These are phyloP conservation scores for Tricholoma matsutake DNA, from an alignment of 768 basidiomycete species.

Conservation along the genomic window DNA sequence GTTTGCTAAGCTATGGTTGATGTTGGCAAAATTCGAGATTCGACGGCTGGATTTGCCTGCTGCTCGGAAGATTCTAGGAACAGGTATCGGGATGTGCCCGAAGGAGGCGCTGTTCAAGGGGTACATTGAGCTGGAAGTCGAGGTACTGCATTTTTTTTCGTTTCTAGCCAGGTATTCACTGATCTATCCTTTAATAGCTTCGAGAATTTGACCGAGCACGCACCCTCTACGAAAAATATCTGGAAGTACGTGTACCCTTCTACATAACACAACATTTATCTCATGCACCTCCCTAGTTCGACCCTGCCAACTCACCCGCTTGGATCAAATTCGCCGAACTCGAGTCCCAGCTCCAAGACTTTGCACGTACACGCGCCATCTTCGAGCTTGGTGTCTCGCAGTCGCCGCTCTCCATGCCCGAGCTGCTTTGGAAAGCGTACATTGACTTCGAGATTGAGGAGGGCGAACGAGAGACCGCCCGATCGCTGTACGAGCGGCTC, in stretches of 20 bases:
- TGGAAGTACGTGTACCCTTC: slow-evolving; percentile 58
- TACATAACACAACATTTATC: slow-evolving; percentile 1
- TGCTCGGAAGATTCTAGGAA: slow-evolving; percentile 87
- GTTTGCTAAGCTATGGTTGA: slow-evolving; percentile 94
- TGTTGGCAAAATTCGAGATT: slow-evolving; percentile 91
- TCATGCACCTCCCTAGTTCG: slow-evolving; percentile 47
- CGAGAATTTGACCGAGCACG: slow-evolving; percentile 96
- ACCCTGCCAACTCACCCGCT: slow-evolving; percentile 85
- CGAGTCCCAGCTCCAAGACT: slow-evolving; percentile 84
- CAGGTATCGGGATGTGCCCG: slow-evolving; percentile 92
- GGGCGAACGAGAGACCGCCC: slow-evolving; percentile 81
- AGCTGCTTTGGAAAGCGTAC: slow-evolving; percentile 91
- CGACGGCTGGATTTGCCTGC: slow-evolving; percentile 76
- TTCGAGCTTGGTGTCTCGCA: slow-evolving; percentile 91
- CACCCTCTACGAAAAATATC: slow-evolving; percentile 87
- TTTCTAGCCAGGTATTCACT: neutral
- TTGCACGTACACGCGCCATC: slow-evolving; percentile 85
- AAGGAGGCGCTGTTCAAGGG: slow-evolving; percentile 95
- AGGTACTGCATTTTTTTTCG: slow-evolving; percentile 55
- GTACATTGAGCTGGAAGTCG: slow-evolving; percentile 92
- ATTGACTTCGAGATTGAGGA: slow-evolving; percentile 96
- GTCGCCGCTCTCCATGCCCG: slow-evolving; percentile 88
- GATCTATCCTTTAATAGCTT: slow-evolving; percentile 42
- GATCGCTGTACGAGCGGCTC: slow-evolving; percentile 87
- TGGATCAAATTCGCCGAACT: slow-evolving; percentile 98